Percentiles rank a stretch among this genome's conserved stretches.
Evolutionary conservation across 805 yeast genomes (phyloP).

Genomic region (Cyberlindnera maclurae): DNA sequence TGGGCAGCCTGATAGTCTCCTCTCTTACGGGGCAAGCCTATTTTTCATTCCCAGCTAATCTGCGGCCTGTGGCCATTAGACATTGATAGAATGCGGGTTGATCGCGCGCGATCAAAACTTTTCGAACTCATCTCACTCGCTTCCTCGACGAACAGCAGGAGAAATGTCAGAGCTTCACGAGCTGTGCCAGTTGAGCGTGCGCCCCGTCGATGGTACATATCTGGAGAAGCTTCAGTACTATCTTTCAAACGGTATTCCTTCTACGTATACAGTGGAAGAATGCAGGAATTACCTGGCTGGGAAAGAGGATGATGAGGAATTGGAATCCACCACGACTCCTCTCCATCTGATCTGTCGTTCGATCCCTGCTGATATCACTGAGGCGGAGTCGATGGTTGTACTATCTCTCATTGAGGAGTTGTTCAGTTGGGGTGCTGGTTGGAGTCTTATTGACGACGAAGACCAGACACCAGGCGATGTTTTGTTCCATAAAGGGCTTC

Average conservation of each 20-base stretch:
- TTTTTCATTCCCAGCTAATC: too few species aligned
- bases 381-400: conserved; percentile 39
- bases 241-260: conserved; percentile 63
- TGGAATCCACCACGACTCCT: conserved; percentile 63
- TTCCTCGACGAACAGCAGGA: too few species aligned
- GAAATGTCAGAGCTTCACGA: conserved; percentile 69
- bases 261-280: conserved; percentile 78
- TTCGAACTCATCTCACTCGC: not conserved
- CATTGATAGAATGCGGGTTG: too few species aligned
- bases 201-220: conserved; percentile 46
- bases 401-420: conserved; percentile 52
- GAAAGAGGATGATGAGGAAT: conserved; percentile 27
- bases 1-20: not conserved
- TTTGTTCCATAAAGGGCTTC: conserved; percentile 44
- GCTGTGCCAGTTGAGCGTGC: conserved; percentile 39
- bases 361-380: conserved; percentile 33
- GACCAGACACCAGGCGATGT: conserved; percentile 84
- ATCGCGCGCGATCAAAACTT: too few species aligned
- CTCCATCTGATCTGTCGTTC: conserved; percentile 60
- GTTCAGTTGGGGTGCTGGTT: conserved; percentile 85
- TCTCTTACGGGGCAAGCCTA: too few species aligned
- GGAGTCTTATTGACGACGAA: conserved; percentile 72
- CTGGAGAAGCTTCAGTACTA: conserved; percentile 37
- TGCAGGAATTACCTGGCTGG: conserved; percentile 50
- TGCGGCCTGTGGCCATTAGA: too few species aligned